A percentile compares a stretch with the other conserved stretches of the same genome.
Conservation (phyloP, 1,139 yeast species). For the Pneumocystis sp. region DNA sequence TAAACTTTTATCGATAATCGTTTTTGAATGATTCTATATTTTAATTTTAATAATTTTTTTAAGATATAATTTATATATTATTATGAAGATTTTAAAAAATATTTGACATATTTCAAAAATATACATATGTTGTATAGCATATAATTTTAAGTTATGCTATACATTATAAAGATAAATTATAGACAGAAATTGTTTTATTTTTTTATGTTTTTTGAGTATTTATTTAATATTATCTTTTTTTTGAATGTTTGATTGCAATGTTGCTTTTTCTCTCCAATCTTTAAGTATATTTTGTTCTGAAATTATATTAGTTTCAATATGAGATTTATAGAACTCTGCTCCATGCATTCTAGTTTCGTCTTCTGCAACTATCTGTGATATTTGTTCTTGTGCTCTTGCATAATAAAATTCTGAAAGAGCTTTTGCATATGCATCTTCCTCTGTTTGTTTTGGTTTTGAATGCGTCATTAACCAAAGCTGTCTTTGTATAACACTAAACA, state of each 20-base stretch:
- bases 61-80: not conserved
- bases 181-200: not conserved
- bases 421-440: slow-evolving; percentile 57
- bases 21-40: not conserved
- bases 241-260: not conserved
- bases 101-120: not conserved
- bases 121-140: not conserved
- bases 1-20: not conserved
- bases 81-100: not conserved
- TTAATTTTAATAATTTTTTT: not conserved
- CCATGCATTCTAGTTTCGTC: slow-evolving; percentile 49
- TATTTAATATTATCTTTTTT: not conserved
- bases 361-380: slow-evolving; percentile 53
- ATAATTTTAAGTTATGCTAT: not conserved
- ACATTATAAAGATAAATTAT: not conserved
- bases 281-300: not conserved
- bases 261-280: not conserved
- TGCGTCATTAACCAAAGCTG: slow-evolving; percentile 52
- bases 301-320: not conserved
- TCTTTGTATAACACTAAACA: slow-evolving; percentile 64
- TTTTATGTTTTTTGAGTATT: not conserved
- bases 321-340: not conserved
- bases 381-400: slow-evolving; percentile 70
- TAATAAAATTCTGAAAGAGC: slow-evolving; percentile 82
- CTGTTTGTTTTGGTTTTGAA: slow-evolving; percentile 19